A percentile compares a stretch with the other conserved stretches of the same genome.
Evolutionary conservation across 306 rosid genomes (phyloP).

Genomic region (Vigna mungo): DNA sequence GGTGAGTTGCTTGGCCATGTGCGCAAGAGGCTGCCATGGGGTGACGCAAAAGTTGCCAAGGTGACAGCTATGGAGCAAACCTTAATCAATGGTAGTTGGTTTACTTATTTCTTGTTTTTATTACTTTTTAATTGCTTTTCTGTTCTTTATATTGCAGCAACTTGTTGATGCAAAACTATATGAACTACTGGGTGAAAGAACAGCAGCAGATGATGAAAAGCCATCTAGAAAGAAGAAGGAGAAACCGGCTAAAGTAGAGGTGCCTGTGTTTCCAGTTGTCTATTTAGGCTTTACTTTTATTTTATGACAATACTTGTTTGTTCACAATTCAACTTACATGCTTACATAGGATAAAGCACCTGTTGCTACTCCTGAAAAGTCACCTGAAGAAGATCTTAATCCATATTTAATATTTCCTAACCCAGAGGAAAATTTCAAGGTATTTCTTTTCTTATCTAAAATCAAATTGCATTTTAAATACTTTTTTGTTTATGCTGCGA

Average conservation of each 20-base stretch:
- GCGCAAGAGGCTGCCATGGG: constrained; percentile 94
- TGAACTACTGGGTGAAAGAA: constrained; percentile 90
- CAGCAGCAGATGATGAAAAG: constrained; percentile 89
- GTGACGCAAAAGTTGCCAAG: constrained; percentile 93
- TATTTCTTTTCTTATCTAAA: constrained; percentile 41
- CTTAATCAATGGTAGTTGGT: constrained; percentile 4
- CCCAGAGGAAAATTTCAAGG: constrained; percentile 90
- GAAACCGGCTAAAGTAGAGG: constrained; percentile 91
- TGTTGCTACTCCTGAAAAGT: constrained; percentile 65
- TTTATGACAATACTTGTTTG: constrained; percentile 24
- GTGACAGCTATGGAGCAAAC: constrained; percentile 49
- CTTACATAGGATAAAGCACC: constrained; percentile 63
- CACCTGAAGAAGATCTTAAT: constrained; percentile 86
- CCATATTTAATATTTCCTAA: constrained; percentile 82
- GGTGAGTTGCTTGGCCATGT: constrained; percentile 86
- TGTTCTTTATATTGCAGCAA: constrained; percentile 58
- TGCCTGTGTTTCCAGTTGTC: constrained; percentile 40
- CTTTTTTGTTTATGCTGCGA: constrained; percentile 19
- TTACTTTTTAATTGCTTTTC: constrained; percentile 16
- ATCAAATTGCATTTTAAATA: not conserved
- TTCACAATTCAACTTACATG: constrained; percentile 33
- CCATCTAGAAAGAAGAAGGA: constrained; percentile 86
- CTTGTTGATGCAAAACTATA: constrained; percentile 70
- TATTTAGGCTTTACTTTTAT: constrained; percentile 11
- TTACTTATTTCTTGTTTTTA: constrained; percentile 29